phyloP scores from a whole-genome alignment of 192 early-diverging fungal genomes.

The Coemansia guatemalensis region DNA sequence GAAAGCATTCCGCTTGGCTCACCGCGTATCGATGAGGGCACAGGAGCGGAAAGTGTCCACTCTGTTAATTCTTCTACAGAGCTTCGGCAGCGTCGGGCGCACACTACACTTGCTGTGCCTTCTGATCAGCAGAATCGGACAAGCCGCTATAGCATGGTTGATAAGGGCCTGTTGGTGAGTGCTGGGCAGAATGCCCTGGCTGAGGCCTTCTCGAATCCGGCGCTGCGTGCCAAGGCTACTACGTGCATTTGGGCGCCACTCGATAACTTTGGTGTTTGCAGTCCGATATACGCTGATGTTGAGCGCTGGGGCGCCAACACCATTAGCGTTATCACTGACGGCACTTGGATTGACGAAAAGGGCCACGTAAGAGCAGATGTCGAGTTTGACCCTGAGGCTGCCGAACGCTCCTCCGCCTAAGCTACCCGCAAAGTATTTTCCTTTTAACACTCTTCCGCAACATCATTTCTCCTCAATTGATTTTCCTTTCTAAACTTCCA shows the following conservation, averaged over 20 bases:
- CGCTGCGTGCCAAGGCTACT: conserved; percentile 27
- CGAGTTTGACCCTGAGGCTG: conserved; percentile 40
- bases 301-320: conserved; percentile 20
- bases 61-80: conserved; percentile 37
- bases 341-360: conserved; percentile 38
- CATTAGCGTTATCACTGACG: conserved; percentile 21
- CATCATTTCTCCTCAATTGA: neutral
- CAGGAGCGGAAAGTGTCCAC: conserved; percentile 26
- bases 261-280: conserved; percentile 40
- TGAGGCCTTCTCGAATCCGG: conserved; percentile 41
- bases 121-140: conserved; percentile 8
- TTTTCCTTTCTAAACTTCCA: neutral
- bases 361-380: conserved; percentile 38
- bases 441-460: neutral
- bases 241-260: conserved; percentile 39
- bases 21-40: neutral
- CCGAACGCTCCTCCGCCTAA: neutral
- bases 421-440: neutral
- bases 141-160: conserved; percentile 29
- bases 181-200: conserved; percentile 22
- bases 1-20: conserved; percentile 1
- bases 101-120: neutral
- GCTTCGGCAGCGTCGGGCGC: conserved; percentile 36
- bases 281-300: conserved; percentile 25
- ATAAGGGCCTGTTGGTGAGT: conserved; percentile 6